Conservation (phyloP, 2,329 filamentous ascomycete species). For the Aureobasidium sp. region DNA sequence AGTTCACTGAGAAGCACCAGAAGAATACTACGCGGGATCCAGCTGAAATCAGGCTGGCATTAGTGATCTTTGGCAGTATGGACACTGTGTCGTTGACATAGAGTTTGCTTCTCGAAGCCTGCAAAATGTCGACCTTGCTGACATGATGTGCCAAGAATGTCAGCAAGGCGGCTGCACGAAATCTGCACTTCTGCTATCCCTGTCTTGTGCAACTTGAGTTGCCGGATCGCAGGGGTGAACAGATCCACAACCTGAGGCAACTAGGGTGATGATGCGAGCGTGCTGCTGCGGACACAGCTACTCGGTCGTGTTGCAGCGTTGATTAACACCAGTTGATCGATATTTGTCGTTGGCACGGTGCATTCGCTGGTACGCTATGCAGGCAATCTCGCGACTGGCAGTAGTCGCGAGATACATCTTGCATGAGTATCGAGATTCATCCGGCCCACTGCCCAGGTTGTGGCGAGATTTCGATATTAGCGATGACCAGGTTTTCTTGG, state of each 20-base stretch:
- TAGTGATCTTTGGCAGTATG: not conserved
- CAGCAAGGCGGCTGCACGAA: not conserved
- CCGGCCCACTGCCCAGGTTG: constrained; percentile 2
- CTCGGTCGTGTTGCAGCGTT: not conserved
- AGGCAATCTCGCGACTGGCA: not conserved
- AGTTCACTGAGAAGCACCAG: not conserved
- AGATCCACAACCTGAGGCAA: not conserved
- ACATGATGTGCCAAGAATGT: not conserved
- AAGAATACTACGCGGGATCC: not conserved
- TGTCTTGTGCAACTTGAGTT: not conserved
- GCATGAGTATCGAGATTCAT: constrained; percentile 4
- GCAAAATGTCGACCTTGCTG: not conserved
- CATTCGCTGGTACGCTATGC: not conserved
- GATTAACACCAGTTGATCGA: not conserved
- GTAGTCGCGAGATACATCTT: not conserved
- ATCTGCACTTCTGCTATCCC: not conserved
- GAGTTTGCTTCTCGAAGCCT: constrained; percentile 10
- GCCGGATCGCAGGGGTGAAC: not conserved
- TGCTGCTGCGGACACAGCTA: not conserved
- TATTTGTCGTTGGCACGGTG: not conserved
- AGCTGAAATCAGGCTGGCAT: not conserved
- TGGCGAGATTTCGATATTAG: not conserved
- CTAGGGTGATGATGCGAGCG: not conserved
- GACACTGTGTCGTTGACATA: constrained; percentile 4
- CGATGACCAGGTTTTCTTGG: not conserved